Evolutionary conservation across 495 filamentous ascomycete genomes (phyloP), one percentile per base, ranked within the genome.

Genomic region (Trichocladium antarcticum): DNA sequence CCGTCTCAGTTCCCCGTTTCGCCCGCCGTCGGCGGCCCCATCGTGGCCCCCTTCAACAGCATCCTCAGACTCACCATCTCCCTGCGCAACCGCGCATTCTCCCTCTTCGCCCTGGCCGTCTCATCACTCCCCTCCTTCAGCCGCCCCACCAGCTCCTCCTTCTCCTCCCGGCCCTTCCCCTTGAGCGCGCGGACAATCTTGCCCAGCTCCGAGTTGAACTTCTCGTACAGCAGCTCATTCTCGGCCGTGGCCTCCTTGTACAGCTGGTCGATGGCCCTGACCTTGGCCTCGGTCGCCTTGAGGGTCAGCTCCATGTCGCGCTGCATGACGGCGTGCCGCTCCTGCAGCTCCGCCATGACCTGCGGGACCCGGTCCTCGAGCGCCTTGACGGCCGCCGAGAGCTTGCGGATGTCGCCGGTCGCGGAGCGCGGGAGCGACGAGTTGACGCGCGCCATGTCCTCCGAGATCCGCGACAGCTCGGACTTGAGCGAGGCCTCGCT

Each of bases 201-300:
- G 45, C 77, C 84, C 39, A 98, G 67, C 61, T 98, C 92, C 20
- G 79, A 75, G 55, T 96, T 95, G 70, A 96, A 95, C 53, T 83
- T 84, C 55, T 89, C 85, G 62, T 96, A 96, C 34, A 96, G 72
- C 41, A 92, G 78, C 66, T 96, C 90, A 54, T 96, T 98, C 70
- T 97, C 92, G 0, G 86, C 86, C 58, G 81, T 90, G 15, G 82
- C 78, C 57, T 95, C 84, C 50, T 87, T 85, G 67, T 93, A 92
- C 31, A 95, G 66, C 63, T 92, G 85, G 61, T 96, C 89, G 29
- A 96, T 77, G 35, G 86, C 83, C 57, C 80, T 83, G 37, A 82
- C 83, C 47, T 92, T 90, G 40, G 72, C 74, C 59, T 95, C 87
- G 47, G 74, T 79, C 3, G 84, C 77, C 31, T 78, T 70, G 5